Evolutionary conservation across 2,329 filamentous ascomycete species (phyloP).

Genomic region (Capronia americana): DNA sequence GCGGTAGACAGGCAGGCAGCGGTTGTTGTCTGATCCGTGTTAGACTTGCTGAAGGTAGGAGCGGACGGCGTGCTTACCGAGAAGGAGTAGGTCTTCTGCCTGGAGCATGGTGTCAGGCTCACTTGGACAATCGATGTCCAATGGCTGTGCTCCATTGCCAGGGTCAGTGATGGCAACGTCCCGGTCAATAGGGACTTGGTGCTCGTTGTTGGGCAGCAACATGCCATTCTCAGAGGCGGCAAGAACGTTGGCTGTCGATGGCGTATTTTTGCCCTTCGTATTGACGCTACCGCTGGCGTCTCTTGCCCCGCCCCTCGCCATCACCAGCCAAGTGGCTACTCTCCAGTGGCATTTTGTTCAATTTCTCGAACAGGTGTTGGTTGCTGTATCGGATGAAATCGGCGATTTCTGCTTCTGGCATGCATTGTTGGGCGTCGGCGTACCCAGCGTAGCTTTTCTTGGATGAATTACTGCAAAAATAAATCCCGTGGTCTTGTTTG

Average conservation of each 20-base stretch:
- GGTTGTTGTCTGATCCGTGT: slow-evolving; percentile 5
- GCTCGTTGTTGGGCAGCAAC: neutral
- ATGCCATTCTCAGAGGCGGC: neutral
- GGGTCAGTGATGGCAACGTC: neutral
- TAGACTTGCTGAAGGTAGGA: neutral
- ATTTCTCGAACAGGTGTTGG: slow-evolving; percentile 17
- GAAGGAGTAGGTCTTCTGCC: slow-evolving; percentile 10
- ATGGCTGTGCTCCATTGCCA: neutral
- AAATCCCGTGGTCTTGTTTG: slow-evolving; percentile 11
- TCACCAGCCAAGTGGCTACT: slow-evolving; percentile 22
- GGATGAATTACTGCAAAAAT: slow-evolving; percentile 24
- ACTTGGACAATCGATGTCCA: slow-evolving; percentile 9
- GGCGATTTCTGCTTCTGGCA: slow-evolving; percentile 23
- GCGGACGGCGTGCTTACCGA: slow-evolving; percentile 12
- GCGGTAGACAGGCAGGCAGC: slow-evolving; percentile 13
- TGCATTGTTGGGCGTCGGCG: slow-evolving; percentile 17
- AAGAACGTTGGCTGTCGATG: neutral
- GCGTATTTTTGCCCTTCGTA: neutral
- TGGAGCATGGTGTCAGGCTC: neutral
- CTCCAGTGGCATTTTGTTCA: slow-evolving; percentile 15
- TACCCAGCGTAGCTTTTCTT: slow-evolving; percentile 23
- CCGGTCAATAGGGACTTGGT: neutral
- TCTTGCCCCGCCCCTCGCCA: neutral
- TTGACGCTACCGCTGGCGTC: neutral
- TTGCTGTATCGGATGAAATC: slow-evolving; percentile 24